Evolutionary conservation across 768 basidiomycete genomes (phyloP).

Genomic region (Grammothele lineata): DNA sequence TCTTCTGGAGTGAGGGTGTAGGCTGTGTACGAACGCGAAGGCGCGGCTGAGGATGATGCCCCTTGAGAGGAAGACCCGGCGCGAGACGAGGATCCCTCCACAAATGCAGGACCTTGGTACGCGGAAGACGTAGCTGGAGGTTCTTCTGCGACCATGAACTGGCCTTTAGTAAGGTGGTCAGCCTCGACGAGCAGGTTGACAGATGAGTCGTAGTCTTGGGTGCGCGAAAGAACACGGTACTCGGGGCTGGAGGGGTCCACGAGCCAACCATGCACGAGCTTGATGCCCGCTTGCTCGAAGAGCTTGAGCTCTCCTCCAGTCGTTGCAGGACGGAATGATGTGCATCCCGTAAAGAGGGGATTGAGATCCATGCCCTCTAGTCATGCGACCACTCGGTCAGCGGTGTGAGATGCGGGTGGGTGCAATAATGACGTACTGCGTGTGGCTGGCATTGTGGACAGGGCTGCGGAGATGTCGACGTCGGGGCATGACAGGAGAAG

Average conservation of each 20-base stretch:
- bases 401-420: no score
- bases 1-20: slow-evolving; percentile 44
- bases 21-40: not conserved
- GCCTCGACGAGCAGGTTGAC: slow-evolving; percentile 75
- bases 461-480: slow-evolving; percentile 64
- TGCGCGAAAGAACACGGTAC: slow-evolving; percentile 44
- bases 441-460: slow-evolving; percentile 56
- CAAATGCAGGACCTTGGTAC: no score
- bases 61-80: slow-evolving; percentile 3
- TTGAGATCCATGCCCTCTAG: slow-evolving; percentile 88
- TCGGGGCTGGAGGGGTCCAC: slow-evolving; percentile 67
- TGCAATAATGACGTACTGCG: slow-evolving; percentile 43
- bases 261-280: slow-evolving; percentile 87
- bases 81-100: no score
- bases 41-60: slow-evolving; percentile 20
- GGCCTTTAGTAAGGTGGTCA: slow-evolving; percentile 65
- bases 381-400: not conserved
- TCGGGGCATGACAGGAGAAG: slow-evolving; percentile 57
- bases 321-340: slow-evolving; percentile 61
- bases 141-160: slow-evolving; percentile 45
- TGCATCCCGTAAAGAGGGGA: slow-evolving; percentile 69
- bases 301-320: slow-evolving; percentile 77
- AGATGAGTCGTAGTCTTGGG: slow-evolving; percentile 70
- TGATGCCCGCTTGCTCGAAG: slow-evolving; percentile 77
- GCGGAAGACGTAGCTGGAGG: not conserved